phyloP scores from a whole-genome alignment of 352 stramenopile species.

The Peronospora belbahrii region DNA sequence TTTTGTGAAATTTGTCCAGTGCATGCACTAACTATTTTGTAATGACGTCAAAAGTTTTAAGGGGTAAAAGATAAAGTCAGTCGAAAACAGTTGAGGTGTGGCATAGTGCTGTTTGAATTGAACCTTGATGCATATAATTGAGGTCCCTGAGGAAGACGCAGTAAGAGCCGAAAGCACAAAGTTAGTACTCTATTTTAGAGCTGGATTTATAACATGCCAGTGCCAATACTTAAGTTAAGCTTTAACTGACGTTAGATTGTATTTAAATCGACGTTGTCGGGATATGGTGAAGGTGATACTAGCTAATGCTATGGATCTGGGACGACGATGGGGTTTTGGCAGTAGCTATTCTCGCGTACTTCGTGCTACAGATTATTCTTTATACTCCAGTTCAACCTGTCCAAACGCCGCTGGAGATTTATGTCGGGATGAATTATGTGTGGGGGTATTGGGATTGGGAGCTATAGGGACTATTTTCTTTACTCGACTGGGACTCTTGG shows the following conservation, averaged over 20 bases:
- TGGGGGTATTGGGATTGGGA: constrained; percentile 61
- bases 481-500: constrained; percentile 33
- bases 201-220: not conserved
- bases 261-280: too few species aligned
- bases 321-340: too few species aligned
- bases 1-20: constrained; percentile 65
- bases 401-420: not conserved
- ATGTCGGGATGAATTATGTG: constrained; percentile 11
- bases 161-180: too few species aligned
- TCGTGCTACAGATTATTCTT: not conserved
- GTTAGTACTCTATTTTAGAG: too few species aligned
- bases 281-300: too few species aligned
- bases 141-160: not conserved
- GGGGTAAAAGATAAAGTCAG: constrained; percentile 35
- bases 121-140: constrained; percentile 11
- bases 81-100: constrained; percentile 22
- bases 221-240: too few species aligned
- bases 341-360: not conserved
- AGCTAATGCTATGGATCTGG: too few species aligned
- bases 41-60: constrained; percentile 11
- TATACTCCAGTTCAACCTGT: not conserved
- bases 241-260: too few species aligned
- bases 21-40: constrained; percentile 43
- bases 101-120: constrained; percentile 35
- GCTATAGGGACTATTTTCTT: constrained; percentile 75